Evolutionary conservation across 73 alveolate species (phyloP).

Genomic region (Stentor coeruleus): DNA sequence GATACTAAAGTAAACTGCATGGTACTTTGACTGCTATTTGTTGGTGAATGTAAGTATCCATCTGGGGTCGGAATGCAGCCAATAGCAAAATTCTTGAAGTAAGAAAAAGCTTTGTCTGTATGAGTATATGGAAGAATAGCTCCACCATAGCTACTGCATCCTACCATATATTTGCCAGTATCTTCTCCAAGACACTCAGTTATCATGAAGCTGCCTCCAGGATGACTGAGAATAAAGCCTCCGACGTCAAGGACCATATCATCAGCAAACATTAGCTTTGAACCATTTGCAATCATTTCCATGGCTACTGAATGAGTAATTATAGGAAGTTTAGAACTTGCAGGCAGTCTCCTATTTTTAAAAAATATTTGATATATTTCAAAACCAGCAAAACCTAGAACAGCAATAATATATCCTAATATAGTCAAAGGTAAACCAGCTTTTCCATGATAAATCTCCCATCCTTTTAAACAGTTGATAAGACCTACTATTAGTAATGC

Average conservation of each 20-base stretch:
- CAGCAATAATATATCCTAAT: background rate
- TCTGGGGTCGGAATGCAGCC: background rate
- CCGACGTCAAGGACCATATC: conserved; percentile 2
- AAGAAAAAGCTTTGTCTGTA: background rate
- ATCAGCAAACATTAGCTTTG: background rate
- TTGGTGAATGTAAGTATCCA: background rate
- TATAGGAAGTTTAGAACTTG: background rate
- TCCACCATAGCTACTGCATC: conserved; percentile 6
- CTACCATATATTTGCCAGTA: conserved; percentile 3
- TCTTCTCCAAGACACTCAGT: conserved; percentile 1
- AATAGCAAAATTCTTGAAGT: background rate
- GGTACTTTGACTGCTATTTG: background rate
- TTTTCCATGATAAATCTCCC: background rate
- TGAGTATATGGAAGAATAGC: conserved; percentile 3
- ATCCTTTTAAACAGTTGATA: background rate
- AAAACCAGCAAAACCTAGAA: background rate
- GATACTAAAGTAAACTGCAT: background rate
- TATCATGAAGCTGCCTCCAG: background rate
- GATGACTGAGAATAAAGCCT: background rate
- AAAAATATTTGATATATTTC: background rate
- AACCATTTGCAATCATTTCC: background rate
- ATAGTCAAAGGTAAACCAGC: background rate
- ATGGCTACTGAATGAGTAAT: conserved; percentile 1
- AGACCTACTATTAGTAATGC: background rate
- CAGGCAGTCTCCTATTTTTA: background rate